Evolutionary conservation across 78 protist species (phyloP), one percentile per base, ranked within the genome.

Genomic region (Dictyostelium capitatum): DNA sequence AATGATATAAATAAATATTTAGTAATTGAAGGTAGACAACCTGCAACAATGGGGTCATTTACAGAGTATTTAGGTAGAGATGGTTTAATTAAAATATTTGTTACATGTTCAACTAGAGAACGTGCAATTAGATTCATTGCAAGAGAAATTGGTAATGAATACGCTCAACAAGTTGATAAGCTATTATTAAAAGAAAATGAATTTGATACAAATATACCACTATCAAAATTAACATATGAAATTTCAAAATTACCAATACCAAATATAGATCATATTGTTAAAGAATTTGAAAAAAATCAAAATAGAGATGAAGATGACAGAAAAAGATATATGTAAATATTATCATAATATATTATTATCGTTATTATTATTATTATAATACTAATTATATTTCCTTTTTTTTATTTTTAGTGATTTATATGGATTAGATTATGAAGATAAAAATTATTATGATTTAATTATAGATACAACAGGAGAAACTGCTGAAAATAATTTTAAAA

Each of bases 1-100:
- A n/a, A n/a, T n/a, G n/a, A n/a, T n/a, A n/a, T n/a, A n/a, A 50
- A 41, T 56, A 48, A 77, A 25, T 85, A 85, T 53, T 43, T 28
- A 28, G 92, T 85, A 8, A 85, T 85, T 0, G 92, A 85, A 48
- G 92, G 92, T 11, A 51, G 92, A 85, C 92, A 85, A 47, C 92
- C 92, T 1, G 92, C 92, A 5, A 51, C 78, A 9, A 28, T 85
- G 57, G 92, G 92, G 0, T 43, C 48, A 9, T 75, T 56, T 25
- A 6, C 65, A 19, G 54, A 74, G 50, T 14, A 15, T n/a, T 20
- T 43, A n/a, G 32, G 32, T 23, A 57, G 67, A 48, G 1, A 75
- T 10, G 83, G 77, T 48, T 32, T 85, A 23, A 54, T 69, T 57
- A 85, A 43, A 64, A 75, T 85, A 47, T 85, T 62, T 53, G 80